A percentile compares a stretch with the other conserved stretches of the same genome.
Conservation (phyloP, 805 yeast genomes). For the Sugiyamaella marilandica region DNA sequence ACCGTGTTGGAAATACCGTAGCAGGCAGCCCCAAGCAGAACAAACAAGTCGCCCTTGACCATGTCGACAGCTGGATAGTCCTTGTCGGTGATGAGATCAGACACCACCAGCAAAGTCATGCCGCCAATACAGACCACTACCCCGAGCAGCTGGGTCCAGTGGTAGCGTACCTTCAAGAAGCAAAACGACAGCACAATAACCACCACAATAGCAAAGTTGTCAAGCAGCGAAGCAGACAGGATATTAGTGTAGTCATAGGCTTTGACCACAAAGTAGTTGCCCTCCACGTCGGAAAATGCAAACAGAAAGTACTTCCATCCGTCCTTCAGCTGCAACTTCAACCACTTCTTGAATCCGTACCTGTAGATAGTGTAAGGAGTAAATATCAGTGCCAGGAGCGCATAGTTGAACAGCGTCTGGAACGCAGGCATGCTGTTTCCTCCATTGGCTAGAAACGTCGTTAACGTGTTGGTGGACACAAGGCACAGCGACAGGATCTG, state of each 20-base stretch:
- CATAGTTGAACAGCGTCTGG: slow-evolving; percentile 40
- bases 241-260: slow-evolving; percentile 43
- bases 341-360: slow-evolving; percentile 36
- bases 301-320: slow-evolving; percentile 42
- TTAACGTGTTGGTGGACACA: slow-evolving; percentile 41
- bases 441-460: slow-evolving; percentile 36
- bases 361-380: slow-evolving; percentile 38
- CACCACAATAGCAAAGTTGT: slow-evolving; percentile 43
- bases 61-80: slow-evolving; percentile 37
- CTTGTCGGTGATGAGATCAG: slow-evolving; percentile 39
- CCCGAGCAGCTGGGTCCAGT: slow-evolving; percentile 42
- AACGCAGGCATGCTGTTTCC: slow-evolving; percentile 42
- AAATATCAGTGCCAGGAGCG: slow-evolving; percentile 35
- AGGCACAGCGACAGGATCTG: slow-evolving; percentile 39
- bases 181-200: slow-evolving; percentile 40
- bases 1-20: slow-evolving; percentile 42
- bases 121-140: slow-evolving; percentile 40
- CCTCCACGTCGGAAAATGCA: slow-evolving; percentile 43
- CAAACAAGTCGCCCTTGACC: slow-evolving; percentile 43
- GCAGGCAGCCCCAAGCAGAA: slow-evolving; percentile 41
- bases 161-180: slow-evolving; percentile 41
- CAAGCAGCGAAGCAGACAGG: slow-evolving; percentile 40
- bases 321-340: slow-evolving; percentile 29
- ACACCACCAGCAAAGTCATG: slow-evolving; percentile 39
- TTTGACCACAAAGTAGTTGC: slow-evolving; percentile 43